Percentiles rank a stretch among this genome's conserved stretches.
Conservation (phyloP, 257 asterid genomes). For the Leptodermis oblonga region DNA sequence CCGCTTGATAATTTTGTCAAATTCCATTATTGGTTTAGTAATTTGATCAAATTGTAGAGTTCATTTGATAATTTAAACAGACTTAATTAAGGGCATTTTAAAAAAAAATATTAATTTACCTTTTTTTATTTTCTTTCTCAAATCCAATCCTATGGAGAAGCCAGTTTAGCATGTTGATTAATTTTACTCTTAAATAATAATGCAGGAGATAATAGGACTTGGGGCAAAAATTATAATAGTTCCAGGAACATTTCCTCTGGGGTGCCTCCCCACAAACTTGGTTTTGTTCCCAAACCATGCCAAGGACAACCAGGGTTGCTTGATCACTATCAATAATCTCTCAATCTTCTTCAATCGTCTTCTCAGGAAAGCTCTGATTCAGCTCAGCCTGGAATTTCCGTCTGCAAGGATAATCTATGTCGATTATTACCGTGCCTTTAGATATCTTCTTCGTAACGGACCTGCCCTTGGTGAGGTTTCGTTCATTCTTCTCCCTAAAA, state of each 20-base stretch:
- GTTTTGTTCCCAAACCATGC: not conserved
- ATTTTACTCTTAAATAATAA: no score
- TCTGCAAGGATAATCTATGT: not conserved
- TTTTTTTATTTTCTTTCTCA: no score
- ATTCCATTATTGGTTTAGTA: no score
- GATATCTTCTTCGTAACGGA: constrained; percentile 6
- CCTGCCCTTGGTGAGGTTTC: constrained; percentile 9
- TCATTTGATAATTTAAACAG: no score
- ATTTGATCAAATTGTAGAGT: no score
- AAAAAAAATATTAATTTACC: no score
- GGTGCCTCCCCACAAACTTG: constrained; percentile 6
- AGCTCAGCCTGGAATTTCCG: not conserved
- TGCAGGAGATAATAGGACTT: constrained; percentile 9
- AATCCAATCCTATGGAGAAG: no score
- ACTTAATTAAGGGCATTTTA: no score
- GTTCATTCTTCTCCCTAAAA: no score
- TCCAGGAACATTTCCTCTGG: constrained; percentile 19
- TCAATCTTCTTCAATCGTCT: not conserved
- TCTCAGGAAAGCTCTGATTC: not conserved
- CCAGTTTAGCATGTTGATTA: no score
- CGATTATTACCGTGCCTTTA: not conserved
- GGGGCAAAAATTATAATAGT: constrained; percentile 7
- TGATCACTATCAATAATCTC: not conserved
- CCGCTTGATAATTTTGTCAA: no score
- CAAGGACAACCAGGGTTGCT: constrained; percentile 7